Evolutionary conservation across 1,139 yeast species (phyloP).

Genomic region (Pichia cactophila): DNA sequence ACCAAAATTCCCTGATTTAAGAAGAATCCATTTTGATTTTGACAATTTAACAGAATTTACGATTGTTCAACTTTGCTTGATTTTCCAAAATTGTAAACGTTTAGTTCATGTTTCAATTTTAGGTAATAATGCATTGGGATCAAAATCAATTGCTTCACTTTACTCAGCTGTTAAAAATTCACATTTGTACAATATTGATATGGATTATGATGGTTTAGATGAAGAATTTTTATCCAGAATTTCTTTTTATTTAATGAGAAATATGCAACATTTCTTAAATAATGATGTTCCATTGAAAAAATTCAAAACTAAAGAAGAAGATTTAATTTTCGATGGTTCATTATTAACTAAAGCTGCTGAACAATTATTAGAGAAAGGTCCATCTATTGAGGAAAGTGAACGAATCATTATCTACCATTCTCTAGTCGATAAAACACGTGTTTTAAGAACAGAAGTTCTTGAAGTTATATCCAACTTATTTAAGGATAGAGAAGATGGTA

Average conservation of each 20-base stretch:
- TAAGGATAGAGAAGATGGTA: slow-evolving; percentile 48
- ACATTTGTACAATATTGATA: slow-evolving; percentile 64
- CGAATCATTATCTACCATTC: slow-evolving; percentile 33
- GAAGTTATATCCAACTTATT: slow-evolving; percentile 54
- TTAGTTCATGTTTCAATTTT: slow-evolving; percentile 70
- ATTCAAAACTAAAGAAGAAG: slow-evolving; percentile 30
- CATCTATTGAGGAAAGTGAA: slow-evolving; percentile 25
- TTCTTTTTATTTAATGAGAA: slow-evolving; percentile 75
- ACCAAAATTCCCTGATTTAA: slow-evolving; percentile 57
- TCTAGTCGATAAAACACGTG: slow-evolving; percentile 44
- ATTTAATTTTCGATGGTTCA: slow-evolving; percentile 47
- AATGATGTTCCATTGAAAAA: slow-evolving; percentile 1
- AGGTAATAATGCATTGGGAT: slow-evolving; percentile 51
- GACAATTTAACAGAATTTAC: slow-evolving; percentile 59
- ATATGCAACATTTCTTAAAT: slow-evolving; percentile 59
- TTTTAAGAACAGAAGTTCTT: slow-evolving; percentile 51
- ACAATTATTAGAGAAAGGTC: slow-evolving; percentile 34
- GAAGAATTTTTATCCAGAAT: slow-evolving; percentile 70
- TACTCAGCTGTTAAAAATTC: slow-evolving; percentile 71
- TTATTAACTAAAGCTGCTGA: slow-evolving; percentile 61
- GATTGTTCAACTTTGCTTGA: slow-evolving; percentile 59
- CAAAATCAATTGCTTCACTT: slow-evolving; percentile 57
- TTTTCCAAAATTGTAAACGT: slow-evolving; percentile 60
- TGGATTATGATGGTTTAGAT: slow-evolving; percentile 65
- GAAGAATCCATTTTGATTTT: slow-evolving; percentile 72